phyloP scores from a whole-genome alignment of 192 early-diverging fungal genomes.

The Podila epicladia region DNA sequence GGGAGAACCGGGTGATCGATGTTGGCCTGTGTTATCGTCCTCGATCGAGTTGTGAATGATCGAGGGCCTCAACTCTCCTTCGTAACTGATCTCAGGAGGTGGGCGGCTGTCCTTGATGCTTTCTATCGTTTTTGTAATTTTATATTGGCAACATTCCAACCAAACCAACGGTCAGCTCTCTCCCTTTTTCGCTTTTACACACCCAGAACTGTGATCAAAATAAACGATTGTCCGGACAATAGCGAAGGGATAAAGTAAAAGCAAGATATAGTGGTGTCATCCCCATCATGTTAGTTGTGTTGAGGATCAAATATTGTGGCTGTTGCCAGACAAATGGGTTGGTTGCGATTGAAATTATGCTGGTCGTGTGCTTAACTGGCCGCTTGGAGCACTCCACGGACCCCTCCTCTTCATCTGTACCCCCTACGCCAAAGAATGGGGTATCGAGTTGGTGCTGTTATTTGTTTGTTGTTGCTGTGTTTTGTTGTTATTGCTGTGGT shows the following conservation, averaged over 20 bases:
- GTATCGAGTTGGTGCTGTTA: too few relatives aligned
- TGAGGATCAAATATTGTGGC: neutral
- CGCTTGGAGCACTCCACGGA: too few relatives aligned
- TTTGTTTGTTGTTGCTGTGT: too few relatives aligned
- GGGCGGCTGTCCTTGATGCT: neutral
- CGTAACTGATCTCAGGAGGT: neutral
- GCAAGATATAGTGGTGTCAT: neutral
- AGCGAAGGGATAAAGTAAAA: neutral
- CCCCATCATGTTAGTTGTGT: neutral
- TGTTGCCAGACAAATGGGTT: neutral
- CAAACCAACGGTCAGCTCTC: too few relatives aligned
- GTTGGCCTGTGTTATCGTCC: neutral
- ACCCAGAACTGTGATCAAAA: neutral
- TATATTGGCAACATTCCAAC: too few relatives aligned
- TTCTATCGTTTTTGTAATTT: too few relatives aligned
- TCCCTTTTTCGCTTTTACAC: too few relatives aligned
- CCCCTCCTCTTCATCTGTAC: too few relatives aligned
- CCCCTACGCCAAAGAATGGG: too few relatives aligned
- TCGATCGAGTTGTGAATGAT: slow-evolving; percentile 17
- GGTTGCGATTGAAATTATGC: neutral
- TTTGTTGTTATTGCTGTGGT: too few relatives aligned
- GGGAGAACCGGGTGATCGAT: neutral
- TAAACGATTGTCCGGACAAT: neutral
- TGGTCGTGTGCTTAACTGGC: neutral
- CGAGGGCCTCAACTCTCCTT: slow-evolving; percentile 2